These are phyloP conservation scores for Inga leiocalycina DNA, from an alignment of 306 rosid genomes.

Conservation along the genomic window DNA sequence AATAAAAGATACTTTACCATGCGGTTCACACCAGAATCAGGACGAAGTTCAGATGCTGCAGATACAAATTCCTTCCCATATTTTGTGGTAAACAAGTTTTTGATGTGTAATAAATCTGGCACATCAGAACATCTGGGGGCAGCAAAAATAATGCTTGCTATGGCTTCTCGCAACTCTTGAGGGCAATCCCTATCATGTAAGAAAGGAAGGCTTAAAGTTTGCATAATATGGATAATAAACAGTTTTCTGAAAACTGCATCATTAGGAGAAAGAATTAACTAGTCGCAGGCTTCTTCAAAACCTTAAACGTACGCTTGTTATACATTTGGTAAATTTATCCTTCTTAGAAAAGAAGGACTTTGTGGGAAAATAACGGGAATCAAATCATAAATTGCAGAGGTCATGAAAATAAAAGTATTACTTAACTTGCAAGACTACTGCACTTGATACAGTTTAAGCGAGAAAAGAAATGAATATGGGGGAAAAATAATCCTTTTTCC, in stretches of 20 bases:
- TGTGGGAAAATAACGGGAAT: background rate
- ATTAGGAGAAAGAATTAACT: background rate
- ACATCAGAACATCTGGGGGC: slow-evolving; percentile 98
- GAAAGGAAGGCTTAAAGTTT: slow-evolving; percentile 33
- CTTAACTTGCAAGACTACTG: background rate
- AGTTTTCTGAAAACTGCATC: slow-evolving; percentile 19
- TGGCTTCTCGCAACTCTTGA: slow-evolving; percentile 86
- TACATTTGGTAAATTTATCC: background rate
- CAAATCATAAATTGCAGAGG: slow-evolving; percentile 5
- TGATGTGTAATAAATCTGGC: slow-evolving; percentile 89
- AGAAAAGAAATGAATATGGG: too few relatives aligned
- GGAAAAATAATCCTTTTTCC: too few relatives aligned
- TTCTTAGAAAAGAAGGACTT: background rate
- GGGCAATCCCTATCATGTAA: slow-evolving; percentile 80
- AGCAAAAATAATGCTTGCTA: slow-evolving; percentile 90
- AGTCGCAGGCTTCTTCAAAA: background rate
- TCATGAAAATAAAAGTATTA: slow-evolving; percentile 14
- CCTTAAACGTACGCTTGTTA: background rate
- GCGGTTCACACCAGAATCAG: slow-evolving; percentile 97
- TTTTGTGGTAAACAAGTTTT: slow-evolving; percentile 81
- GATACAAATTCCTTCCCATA: slow-evolving; percentile 87
- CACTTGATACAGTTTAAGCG: background rate
- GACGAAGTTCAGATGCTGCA: slow-evolving; percentile 87
- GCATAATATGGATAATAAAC: slow-evolving; percentile 4
- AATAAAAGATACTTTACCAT: slow-evolving; percentile 57